Base-by-base conservation (phyloP, 257 asterid genomes). In the Linderniella brevidens region DNA sequence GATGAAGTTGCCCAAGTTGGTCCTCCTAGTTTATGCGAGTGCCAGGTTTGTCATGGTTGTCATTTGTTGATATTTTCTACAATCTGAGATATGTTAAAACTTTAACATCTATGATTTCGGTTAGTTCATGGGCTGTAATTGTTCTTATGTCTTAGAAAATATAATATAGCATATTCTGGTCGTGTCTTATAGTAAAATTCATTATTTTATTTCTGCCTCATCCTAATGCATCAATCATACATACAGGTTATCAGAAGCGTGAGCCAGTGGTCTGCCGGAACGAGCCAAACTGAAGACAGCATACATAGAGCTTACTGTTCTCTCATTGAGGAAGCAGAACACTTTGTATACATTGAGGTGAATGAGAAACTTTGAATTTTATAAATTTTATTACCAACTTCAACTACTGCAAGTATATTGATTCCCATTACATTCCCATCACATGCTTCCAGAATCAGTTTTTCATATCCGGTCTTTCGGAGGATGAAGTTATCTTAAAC, bases 211-310 rank as follows among this genome's bases (percentile, higher is more conserved):
- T 25, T 25, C 32, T 25, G 32, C 32, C 6, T 25, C 32, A 25
- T 25, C 32, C 32, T 25, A 2, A 25, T 6, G 8, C 43, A 9
- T 56, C 50, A 59, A 35, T 57, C 54, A 48, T 56, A 46, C 54
- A 48, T 56, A 46, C 67, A 86, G 96, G 74, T 87, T 48, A 77
- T 87, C 68, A 76, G 95, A 78, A 87, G 97, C 60, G 97, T 83
- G 59, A 72, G 93, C 70, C 93, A 87, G 41, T 87, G 97, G 97
- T 87, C 97, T 61, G 95, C 97, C 59, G 97, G 97, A 53, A 83
- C 83, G 56, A 77, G 74, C 57, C 83, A 77, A 73, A 83, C 92
- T 41, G 97, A 87, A 65, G 97, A 87, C 68, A 87, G 97, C 82
- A 87, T 87, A 66, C 95, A 87, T 57, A 76, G 63, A 72, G 92